Base-by-base conservation (phyloP, 1,139 yeast species). In the Scheffersomyces lignicola region DNA sequence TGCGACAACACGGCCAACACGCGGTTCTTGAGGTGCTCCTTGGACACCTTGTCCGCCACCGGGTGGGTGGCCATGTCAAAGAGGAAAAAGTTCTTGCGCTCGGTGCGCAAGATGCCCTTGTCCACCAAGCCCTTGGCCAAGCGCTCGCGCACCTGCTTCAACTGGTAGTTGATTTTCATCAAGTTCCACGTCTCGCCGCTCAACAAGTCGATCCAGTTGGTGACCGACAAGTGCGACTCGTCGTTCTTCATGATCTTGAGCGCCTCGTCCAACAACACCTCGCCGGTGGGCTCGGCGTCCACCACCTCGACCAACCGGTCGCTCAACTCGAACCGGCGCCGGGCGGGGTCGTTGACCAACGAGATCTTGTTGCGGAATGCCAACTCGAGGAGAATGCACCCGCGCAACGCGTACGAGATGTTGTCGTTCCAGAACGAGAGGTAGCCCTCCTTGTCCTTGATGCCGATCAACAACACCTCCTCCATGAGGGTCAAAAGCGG, bases 51-150 rank as follows among this genome's bases (percentile, higher is more conserved):
- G 62, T 92, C 98, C 25, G 94, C 85, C 10, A 92, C 80, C 3
- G 99, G 99, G 60, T 94, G 98, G 6, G 98, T 94, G 16, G 98
- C 96, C 97, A 92, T 92, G 62, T 92, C 98, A 51, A 92, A 92
- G 38, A 92, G 69, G 54, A 94, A 80, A 60, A 92, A 92, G 65
- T 88, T 94, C 56, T 90, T 89, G 57, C 96, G 80, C 59, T 92
- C 98, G 2, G 98, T 94, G 62, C 96, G 80, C 53, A 94, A 73
- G 34, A 92, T 83, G n/a, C 98, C 98, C 65, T 92, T 92, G 60
- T 92, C 99, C 21, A 94, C 99, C 38, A 92, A 73, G 1, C 98
- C 99, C 62, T 92, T 92, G 36, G 97, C 96, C 45, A 92, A 73
- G 50, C 99, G 76, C 62, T 92, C 99, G 54, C 98, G 79, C 4